These are phyloP conservation scores for Aspergillus incahuasiensis DNA, from an alignment of 495 filamentous ascomycete genomes.

Conservation along the genomic window DNA sequence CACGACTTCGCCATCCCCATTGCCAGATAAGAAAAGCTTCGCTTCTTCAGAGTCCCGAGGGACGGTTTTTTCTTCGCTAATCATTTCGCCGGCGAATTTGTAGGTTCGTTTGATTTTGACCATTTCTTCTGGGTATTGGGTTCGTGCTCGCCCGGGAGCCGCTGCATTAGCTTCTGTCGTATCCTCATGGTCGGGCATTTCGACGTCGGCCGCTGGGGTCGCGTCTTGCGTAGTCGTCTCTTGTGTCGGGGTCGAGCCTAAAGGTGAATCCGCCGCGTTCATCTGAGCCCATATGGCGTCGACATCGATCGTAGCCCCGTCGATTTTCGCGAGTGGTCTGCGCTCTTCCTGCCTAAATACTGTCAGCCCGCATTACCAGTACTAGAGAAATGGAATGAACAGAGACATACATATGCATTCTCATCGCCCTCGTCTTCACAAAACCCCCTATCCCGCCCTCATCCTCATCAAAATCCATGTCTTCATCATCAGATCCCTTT, in stretches of 20 bases:
- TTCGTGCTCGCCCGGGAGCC: slow-evolving; percentile 3
- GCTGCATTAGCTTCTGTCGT: background rate
- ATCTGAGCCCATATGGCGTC: slow-evolving; percentile 82
- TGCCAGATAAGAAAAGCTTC: slow-evolving; percentile 62
- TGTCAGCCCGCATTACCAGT: background rate
- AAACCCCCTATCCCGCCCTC: slow-evolving; percentile 71
- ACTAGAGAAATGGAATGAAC: background rate
- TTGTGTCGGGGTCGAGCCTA: slow-evolving; percentile 15
- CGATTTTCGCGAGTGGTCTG: slow-evolving; percentile 55
- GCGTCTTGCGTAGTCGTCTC: slow-evolving; percentile 16
- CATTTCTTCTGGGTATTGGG: slow-evolving; percentile 39
- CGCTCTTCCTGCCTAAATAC: slow-evolving; percentile 56
- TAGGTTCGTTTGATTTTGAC: slow-evolving; percentile 86
- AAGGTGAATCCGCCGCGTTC: slow-evolving; percentile 43
- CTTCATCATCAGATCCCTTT: slow-evolving; percentile 22
- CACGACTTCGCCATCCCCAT: slow-evolving; percentile 35
- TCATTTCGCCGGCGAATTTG: slow-evolving; percentile 83
- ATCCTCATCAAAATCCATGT: slow-evolving; percentile 50
- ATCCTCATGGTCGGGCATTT: slow-evolving; percentile 22
- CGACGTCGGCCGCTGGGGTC: slow-evolving; percentile 15
- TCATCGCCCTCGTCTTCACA: slow-evolving; percentile 75
- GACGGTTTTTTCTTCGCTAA: slow-evolving; percentile 78
- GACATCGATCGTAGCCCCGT: slow-evolving; percentile 81
- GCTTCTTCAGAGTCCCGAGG: slow-evolving; percentile 76
- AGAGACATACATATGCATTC: slow-evolving; percentile 49